Conservation (phyloP, 306 rosid species). For the Cucurbita pepo region DNA sequence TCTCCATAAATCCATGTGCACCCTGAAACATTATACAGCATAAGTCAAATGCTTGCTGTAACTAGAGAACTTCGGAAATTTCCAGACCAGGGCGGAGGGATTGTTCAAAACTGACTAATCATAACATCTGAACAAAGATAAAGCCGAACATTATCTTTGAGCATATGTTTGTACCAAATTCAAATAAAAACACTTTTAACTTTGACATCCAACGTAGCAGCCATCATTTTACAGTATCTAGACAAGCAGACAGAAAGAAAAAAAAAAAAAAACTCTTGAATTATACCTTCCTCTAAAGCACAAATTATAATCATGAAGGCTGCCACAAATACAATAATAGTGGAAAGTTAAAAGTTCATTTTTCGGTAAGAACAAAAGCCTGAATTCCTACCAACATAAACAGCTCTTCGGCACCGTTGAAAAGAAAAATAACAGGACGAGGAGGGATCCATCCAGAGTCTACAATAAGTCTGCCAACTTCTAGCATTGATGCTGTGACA, state of each 20-base stretch:
- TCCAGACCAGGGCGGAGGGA: background rate
- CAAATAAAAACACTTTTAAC: background rate
- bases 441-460: conserved; percentile 80
- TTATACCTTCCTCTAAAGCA: background rate
- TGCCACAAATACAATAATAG: background rate
- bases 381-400: conserved; percentile 75
- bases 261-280: background rate
- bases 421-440: conserved; percentile 73
- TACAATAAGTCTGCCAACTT: conserved; percentile 67
- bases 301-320: background rate
- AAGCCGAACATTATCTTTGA: background rate
- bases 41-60: conserved; percentile 11
- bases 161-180: background rate
- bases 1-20: conserved; percentile 92
- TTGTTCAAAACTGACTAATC: background rate
- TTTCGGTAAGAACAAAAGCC: background rate
- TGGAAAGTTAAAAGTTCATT: background rate
- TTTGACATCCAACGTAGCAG: background rate
- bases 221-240: background rate
- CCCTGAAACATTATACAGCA: conserved; percentile 39
- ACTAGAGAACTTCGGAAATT: conserved; percentile 9
- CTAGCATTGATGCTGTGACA: conserved; percentile 76
- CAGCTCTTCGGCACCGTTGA: conserved; percentile 98
- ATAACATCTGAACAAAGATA: background rate
- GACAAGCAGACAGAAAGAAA: background rate